A percentile compares a stretch with the other conserved stretches of the same genome.
Evolutionary conservation across 257 asterid species (phyloP).

Genomic region (Leonotis leonurus): DNA sequence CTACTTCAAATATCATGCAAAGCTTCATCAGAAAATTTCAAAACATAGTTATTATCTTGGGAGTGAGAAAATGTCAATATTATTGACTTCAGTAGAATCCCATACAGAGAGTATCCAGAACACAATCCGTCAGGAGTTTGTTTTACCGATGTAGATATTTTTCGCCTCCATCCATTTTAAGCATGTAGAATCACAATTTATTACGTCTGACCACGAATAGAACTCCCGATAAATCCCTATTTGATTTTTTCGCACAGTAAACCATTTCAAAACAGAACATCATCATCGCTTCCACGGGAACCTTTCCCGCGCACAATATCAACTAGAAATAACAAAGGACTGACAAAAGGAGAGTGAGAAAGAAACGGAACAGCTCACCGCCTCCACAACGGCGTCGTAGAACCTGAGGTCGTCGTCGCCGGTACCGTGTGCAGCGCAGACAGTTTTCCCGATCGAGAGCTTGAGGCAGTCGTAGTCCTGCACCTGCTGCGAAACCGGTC

Average conservation of each 20-base stretch:
- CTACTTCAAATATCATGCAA: neutral
- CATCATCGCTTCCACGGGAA: too few species aligned
- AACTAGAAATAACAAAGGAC: neutral
- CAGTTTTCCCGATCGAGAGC: slow-evolving; percentile 23
- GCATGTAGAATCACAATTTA: neutral
- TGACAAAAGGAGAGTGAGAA: neutral
- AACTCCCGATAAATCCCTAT: neutral
- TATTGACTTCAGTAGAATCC: neutral
- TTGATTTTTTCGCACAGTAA: neutral
- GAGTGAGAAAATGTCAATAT: neutral
- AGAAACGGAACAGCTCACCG: slow-evolving; percentile 17
- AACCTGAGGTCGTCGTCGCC: slow-evolving; percentile 35
- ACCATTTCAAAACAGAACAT: neutral
- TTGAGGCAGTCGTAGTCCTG: slow-evolving; percentile 29
- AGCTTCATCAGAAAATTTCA: neutral
- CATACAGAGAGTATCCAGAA: neutral
- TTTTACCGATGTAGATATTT: neutral
- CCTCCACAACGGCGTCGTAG: slow-evolving; percentile 52
- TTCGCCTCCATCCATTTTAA: neutral
- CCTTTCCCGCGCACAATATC: neutral
- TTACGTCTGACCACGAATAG: neutral
- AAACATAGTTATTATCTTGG: neutral
- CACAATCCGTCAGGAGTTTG: neutral
- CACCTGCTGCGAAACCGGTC: slow-evolving; percentile 35
- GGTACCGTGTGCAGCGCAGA: slow-evolving; percentile 38